These are phyloP conservation scores for Carex scoparia DNA, from an alignment of 176 grass and related monocot genomes.

Conservation along the genomic window DNA sequence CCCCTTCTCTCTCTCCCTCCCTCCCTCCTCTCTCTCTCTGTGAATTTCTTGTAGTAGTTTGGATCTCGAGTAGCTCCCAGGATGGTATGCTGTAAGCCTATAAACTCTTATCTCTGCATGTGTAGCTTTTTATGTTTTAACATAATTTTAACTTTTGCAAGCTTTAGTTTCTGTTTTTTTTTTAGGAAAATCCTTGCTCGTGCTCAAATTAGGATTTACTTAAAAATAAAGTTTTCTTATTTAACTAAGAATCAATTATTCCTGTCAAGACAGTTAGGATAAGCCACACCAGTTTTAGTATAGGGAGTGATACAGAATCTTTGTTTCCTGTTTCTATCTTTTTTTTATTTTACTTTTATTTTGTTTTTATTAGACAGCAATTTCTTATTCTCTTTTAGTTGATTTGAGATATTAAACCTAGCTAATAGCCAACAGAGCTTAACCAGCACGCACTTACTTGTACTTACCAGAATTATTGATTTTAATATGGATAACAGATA, in stretches of 20 bases:
- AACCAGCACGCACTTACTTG: neutral
- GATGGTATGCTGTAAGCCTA: neutral
- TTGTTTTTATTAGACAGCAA: neutral
- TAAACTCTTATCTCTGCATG: neutral
- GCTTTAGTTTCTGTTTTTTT: neutral
- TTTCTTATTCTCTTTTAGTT: neutral
- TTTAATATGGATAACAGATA: neutral
- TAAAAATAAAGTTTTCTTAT: neutral
- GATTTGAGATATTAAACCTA: neutral
- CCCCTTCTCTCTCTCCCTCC: neutral
- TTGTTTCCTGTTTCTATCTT: neutral
- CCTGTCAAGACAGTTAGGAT: neutral
- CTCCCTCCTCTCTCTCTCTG: conserved; percentile 17
- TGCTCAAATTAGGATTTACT: neutral
- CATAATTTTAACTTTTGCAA: neutral
- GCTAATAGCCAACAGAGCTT: neutral
- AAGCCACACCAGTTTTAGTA: neutral
- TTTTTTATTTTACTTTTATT: neutral
- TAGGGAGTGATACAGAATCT: neutral
- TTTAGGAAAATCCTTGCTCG: neutral
- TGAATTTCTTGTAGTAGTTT: conserved; percentile 17
- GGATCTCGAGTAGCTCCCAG: neutral
- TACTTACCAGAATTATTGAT: neutral
- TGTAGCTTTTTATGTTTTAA: neutral
- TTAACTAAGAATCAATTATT: neutral